Base-by-base conservation (phyloP, 345 rosid genomes). In the Litchi chinensis region DNA sequence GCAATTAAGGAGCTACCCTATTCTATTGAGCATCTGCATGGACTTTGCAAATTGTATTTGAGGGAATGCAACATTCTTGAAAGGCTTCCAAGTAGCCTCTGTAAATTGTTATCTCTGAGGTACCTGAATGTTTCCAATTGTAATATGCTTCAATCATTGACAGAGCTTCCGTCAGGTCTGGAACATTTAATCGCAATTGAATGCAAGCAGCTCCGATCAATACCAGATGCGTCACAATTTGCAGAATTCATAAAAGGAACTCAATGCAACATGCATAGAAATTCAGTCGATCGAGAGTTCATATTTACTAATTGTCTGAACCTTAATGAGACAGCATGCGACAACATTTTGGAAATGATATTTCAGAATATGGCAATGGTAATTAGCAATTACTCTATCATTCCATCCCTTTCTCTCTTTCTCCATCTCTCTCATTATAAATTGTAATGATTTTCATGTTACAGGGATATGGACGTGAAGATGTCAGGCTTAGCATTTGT, bases 1-100 rank as follows among this genome's bases (percentile, higher is more conserved):
- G 80, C 76, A 8, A 69, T 82, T 5, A 44, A 77, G 70, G 79
- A 40, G 26, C 52, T 85, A 57, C 44, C 44, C 85, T 63, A 72
- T 4, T 82, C 85, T 43, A 77, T 79, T 50, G 71, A 67, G 12
- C 46, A 77, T 66, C 63, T 82, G 26, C 32, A 66, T 12, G 71
- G 80, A 3, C 81, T 85, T 48, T 5, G 3, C 3, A 10, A 12
- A 50, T 10, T 50, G 57, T 6, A 2, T 1, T 60, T 5, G 44
- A 4, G 6, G 5, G 6, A 7, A 4, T 41, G 44, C 8, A 7
- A 41, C 1, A 41, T 4, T 7, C 44, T 41, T 41, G 8, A 41
- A 7, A 41, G 5, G 44, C 44, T 41, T 41, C 44, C 44, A 41
- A 41, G 8, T 41, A 41, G 44, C 8, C 5, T 41, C 44, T 41